These are phyloP conservation scores for Termitomyces sp. DNA, from an alignment of 768 basidiomycete genomes.

Conservation along the genomic window DNA sequence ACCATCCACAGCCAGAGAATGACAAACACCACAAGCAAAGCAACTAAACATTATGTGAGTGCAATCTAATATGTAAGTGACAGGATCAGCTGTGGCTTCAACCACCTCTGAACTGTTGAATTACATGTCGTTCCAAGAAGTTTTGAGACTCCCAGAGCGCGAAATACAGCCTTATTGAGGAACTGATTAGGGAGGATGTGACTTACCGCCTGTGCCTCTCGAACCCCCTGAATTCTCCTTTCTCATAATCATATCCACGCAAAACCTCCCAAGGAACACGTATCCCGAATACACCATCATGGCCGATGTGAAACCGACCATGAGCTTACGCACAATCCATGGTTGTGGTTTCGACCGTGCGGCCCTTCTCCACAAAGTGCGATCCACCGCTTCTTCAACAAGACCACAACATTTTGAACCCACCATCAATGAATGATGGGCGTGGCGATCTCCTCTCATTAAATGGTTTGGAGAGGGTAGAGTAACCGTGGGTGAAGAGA, in stretches of 20 bases:
- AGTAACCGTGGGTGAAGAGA: background rate
- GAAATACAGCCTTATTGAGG: no score
- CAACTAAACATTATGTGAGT: constrained; percentile 41
- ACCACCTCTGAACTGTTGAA: background rate
- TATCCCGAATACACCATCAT: constrained; percentile 68
- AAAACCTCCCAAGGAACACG: constrained; percentile 72
- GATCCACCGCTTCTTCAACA: constrained; percentile 40
- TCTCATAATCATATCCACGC: constrained; percentile 61
- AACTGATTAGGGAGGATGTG: background rate
- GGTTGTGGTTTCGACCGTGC: constrained; percentile 52
- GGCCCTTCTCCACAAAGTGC: constrained; percentile 35
- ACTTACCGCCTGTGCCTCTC: constrained; percentile 64
- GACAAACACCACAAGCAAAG: constrained; percentile 56
- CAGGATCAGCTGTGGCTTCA: background rate
- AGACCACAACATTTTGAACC: constrained; percentile 41
- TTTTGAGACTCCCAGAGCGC: background rate
- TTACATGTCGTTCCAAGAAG: background rate
- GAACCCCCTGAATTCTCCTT: constrained; percentile 38
- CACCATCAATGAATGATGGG: background rate
- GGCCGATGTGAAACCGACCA: constrained; percentile 51
- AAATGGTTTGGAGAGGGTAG: background rate
- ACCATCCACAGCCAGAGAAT: constrained; percentile 64
- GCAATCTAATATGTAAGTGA: background rate
- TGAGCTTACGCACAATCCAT: constrained; percentile 69
- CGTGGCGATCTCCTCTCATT: background rate